Evolutionary conservation across 164 flowering plant genomes (phyloP).

Genomic region (Malania oleifera): DNA sequence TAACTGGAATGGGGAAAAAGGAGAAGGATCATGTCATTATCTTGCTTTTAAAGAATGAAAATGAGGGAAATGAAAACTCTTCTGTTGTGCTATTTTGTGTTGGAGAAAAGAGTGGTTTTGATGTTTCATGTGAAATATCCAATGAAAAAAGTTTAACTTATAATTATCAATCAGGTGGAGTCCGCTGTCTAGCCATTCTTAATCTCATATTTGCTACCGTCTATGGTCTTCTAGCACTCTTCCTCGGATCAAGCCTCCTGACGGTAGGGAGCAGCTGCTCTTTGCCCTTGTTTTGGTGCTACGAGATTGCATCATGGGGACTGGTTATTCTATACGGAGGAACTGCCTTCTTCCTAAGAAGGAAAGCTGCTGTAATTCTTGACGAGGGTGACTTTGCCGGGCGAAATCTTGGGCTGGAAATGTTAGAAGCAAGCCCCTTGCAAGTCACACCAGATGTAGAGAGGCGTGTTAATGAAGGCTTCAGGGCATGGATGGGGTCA

Average conservation of each 20-base stretch:
- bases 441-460: constrained; percentile 76
- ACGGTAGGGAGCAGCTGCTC: constrained; percentile 84
- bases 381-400: constrained; percentile 57
- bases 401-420: constrained; percentile 68
- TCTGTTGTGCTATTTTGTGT: no score
- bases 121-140: no score
- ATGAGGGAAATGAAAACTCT: no score
- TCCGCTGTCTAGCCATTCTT: constrained; percentile 79
- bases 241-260: constrained; percentile 83
- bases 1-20: no score
- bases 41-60: no score
- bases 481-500: constrained; percentile 94
- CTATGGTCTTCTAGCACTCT: constrained; percentile 76
- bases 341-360: constrained; percentile 66
- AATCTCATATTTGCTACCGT: constrained; percentile 66
- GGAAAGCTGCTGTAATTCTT: constrained; percentile 73
- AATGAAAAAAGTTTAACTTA: no score
- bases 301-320: constrained; percentile 78
- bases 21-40: no score
- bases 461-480: constrained; percentile 84
- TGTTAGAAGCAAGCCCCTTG: constrained; percentile 64
- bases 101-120: no score
- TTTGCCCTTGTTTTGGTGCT: constrained; percentile 87
- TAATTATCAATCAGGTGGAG: constrained; percentile 60
- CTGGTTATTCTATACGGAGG: constrained; percentile 72